Evolutionary conservation across 2,329 filamentous ascomycete genomes (phyloP), one percentile per base, ranked within the genome.

Genomic region (Passalora sequoiae): DNA sequence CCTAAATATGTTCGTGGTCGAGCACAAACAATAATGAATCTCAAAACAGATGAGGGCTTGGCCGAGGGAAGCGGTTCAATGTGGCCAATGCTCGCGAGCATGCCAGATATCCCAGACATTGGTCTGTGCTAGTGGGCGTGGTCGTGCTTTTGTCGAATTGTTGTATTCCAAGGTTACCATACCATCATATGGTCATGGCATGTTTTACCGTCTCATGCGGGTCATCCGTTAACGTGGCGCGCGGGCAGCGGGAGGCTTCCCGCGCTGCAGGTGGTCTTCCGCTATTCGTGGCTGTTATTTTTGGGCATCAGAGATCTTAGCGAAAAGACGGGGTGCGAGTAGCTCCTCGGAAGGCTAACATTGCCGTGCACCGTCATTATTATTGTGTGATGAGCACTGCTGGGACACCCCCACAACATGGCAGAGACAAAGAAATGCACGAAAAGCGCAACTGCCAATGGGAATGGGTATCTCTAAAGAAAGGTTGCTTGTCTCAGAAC

Each of bases 201-300:
- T n/a, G n/a, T n/a, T 1, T 6, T 6, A 15, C 24, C 17, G 33
- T 20, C 20, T 24, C 33, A 36, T 36, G 19, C 33, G 24, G 20
- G 33, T 36, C 33, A 22, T 36, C n/a, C n/a, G n/a, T n/a, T 8
- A 4, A 36, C 32, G 32, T 36, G 21, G 32, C 32, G 19, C 32
- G 24, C 32, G 2, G 32, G 32, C 32, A 20, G 24, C 24, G 20
- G 20, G 7, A 20, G 13, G 4, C 32, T 5, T 36, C 32, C 32
- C 32, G 8, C 20, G 4, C n/a, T n/a, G n/a, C n/a, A n/a, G 17
- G 8, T 36, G 7, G 7, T 12, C 24, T n/a, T 20, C 32, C 10
- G 2, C 16, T 2, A 2, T 35, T 35, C 20, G 31, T 36, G 32
- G 32, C 24, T 24, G 32, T 36, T 36, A 36, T 36, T 36, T 36